Percentiles rank a stretch among this genome's conserved stretches.
These are phyloP conservation scores for Tremella fuciformis DNA, from an alignment of 768 basidiomycete genomes.

Conservation along the genomic window DNA sequence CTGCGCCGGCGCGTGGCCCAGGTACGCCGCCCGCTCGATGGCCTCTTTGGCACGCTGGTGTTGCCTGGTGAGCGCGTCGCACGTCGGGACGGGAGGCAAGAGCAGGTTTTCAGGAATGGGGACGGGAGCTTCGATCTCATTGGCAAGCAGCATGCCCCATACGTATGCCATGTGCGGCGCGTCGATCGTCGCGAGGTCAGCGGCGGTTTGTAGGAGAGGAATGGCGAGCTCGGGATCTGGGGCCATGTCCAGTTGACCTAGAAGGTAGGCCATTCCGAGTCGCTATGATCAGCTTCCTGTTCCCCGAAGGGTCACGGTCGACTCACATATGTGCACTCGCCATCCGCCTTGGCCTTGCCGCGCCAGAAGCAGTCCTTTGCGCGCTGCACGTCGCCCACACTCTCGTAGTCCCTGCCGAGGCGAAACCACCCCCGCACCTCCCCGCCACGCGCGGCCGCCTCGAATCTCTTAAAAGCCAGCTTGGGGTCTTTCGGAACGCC, in stretches of 20 bases:
- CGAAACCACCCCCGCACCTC: slow-evolving; percentile 83
- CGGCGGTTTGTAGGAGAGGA: slow-evolving; percentile 72
- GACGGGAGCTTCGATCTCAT: slow-evolving; percentile 68
- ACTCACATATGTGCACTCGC: slow-evolving; percentile 75
- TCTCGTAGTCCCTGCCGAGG: slow-evolving; percentile 87
- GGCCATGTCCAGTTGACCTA: slow-evolving; percentile 75
- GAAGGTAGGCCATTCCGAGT: slow-evolving; percentile 85
- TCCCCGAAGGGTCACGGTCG: slow-evolving; percentile 14
- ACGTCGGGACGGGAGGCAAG: slow-evolving; percentile 55
- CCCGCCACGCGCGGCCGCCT: slow-evolving; percentile 73
- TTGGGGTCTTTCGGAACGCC: slow-evolving; percentile 67
- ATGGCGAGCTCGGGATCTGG: slow-evolving; percentile 62
- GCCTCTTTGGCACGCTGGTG: slow-evolving; percentile 67
- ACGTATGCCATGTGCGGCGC: slow-evolving; percentile 71
- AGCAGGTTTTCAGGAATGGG: slow-evolving; percentile 60
- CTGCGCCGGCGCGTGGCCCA: slow-evolving; percentile 75
- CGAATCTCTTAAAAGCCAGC: slow-evolving; percentile 83
- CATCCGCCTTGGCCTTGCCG: slow-evolving; percentile 70
- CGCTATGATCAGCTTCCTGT: slow-evolving; percentile 57
- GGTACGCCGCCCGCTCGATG: slow-evolving; percentile 79
- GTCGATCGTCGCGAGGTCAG: slow-evolving; percentile 68
- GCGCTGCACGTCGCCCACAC: slow-evolving; percentile 65
- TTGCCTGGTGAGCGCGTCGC: slow-evolving; percentile 40
- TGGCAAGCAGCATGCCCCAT: slow-evolving; percentile 72
- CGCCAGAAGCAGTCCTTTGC: slow-evolving; percentile 85